Evolutionary conservation across 805 yeast genomes (phyloP).

Genomic region (Ogataea kodamae): DNA sequence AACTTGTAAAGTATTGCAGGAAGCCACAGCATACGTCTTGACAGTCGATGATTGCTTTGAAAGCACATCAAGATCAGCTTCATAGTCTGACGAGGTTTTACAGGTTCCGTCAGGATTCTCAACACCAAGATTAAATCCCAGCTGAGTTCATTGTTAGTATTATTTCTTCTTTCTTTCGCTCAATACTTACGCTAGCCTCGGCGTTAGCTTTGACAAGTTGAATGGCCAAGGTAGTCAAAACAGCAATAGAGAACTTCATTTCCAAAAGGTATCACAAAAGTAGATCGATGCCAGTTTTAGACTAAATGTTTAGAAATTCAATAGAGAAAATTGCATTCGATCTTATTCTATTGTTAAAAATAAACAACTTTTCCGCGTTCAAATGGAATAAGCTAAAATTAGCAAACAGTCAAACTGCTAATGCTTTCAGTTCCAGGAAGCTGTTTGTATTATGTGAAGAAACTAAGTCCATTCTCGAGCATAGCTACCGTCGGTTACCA

Average conservation of each 20-base stretch:
- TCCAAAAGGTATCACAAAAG: conserved; percentile 7
- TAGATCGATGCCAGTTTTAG: conserved; percentile 3
- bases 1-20: conserved; percentile 82
- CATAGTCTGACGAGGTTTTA: conserved; percentile 69
- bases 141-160: conserved; percentile 7
- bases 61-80: conserved; percentile 59
- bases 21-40: conserved; percentile 89
- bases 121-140: conserved; percentile 87
- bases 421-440: no score
- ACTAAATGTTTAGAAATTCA: conserved; percentile 6
- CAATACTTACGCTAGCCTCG: conserved; percentile 18
- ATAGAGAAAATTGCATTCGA: conserved; percentile 1
- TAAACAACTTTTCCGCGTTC: no score
- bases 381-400: no score
- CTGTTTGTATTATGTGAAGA: no score
- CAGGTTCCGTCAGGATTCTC: conserved; percentile 71
- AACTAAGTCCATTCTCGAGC: no score
- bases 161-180: conserved; percentile 5
- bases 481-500: no score
- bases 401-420: no score
- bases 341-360: conserved; percentile 4
- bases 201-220: conserved; percentile 23
- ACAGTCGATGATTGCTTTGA: conserved; percentile 58
- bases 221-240: conserved; percentile 25
- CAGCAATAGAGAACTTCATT: conserved; percentile 28